phyloP scores from a whole-genome alignment of 2,329 filamentous ascomycete species.

The Ophiosphaerella herpotricha region DNA sequence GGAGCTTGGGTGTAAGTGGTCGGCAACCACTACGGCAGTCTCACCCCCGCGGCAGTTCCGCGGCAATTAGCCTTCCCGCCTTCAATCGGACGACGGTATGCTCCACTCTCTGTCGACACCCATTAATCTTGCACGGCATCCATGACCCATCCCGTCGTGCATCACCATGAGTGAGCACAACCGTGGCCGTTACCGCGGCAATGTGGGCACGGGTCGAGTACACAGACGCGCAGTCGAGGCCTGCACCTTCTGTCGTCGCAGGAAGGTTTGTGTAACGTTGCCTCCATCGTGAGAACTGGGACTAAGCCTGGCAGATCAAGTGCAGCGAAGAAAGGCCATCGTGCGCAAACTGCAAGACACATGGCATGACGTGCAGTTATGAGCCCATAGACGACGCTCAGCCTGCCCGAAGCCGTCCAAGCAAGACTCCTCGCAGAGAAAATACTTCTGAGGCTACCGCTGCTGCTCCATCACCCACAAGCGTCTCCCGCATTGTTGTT shows the following conservation, averaged over 20 bases:
- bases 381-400: constrained; percentile 41
- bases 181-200: neutral
- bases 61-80: neutral
- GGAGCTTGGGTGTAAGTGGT: no score
- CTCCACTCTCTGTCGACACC: neutral
- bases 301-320: constrained; percentile 49
- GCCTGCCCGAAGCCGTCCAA: constrained; percentile 15
- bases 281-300: neutral
- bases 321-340: constrained; percentile 53
- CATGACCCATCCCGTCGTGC: neutral
- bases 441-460: neutral
- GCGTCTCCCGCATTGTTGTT: constrained; percentile 46
- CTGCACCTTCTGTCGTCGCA: constrained; percentile 46
- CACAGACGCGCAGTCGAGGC: constrained; percentile 37
- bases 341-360: constrained; percentile 54
- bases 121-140: neutral
- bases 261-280: constrained; percentile 37
- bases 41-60: neutral
- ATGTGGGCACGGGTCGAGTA: constrained; percentile 15
- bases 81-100: neutral
- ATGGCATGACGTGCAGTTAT: constrained; percentile 53
- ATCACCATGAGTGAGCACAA: neutral
- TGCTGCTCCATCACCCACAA: constrained; percentile 23
- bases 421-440: constrained; percentile 19
- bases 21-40: no score